A percentile compares a stretch with the other conserved stretches of the same genome.
These are phyloP conservation scores for Rhynchospora tenuis DNA, from an alignment of 176 grass and related monocot genomes.

Conservation along the genomic window DNA sequence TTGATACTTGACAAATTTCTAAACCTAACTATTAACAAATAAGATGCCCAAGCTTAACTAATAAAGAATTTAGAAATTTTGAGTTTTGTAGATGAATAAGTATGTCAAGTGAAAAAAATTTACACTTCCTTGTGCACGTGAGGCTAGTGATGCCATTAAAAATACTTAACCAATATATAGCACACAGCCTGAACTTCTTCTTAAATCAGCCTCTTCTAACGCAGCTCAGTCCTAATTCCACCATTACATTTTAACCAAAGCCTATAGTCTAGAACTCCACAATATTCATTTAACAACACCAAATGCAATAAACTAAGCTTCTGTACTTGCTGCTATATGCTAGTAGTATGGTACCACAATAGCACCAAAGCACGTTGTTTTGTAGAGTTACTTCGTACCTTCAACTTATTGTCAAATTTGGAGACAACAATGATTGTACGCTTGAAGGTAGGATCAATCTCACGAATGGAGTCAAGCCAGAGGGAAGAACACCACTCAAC, in stretches of 20 bases:
- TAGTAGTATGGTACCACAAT: too few relatives aligned
- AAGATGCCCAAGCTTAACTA: not conserved
- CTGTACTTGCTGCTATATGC: not conserved
- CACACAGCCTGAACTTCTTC: not conserved
- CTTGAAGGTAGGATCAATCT: slow-evolving; percentile 92
- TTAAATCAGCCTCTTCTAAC: not conserved
- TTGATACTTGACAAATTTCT: not conserved
- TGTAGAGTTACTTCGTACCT: slow-evolving; percentile 40
- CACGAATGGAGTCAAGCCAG: slow-evolving; percentile 81
- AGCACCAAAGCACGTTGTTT: not conserved
- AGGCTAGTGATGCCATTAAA: not conserved
- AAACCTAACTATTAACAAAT: not conserved
- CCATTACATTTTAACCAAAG: not conserved
- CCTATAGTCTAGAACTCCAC: not conserved
- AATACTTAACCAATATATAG: not conserved
- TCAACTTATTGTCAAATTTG: slow-evolving; percentile 94
- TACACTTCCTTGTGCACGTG: too few relatives aligned
- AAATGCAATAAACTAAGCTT: not conserved
- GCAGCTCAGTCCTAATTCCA: not conserved
- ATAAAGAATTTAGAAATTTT: not conserved
- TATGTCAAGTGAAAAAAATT: not conserved
- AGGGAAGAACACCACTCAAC: slow-evolving; percentile 96
- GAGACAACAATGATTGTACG: slow-evolving; percentile 85
- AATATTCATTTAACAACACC: not conserved
- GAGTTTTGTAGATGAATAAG: not conserved